phyloP scores from a whole-genome alignment of 805 yeast genomes.

The Schwanniomyces pseudopolymorphus region DNA sequence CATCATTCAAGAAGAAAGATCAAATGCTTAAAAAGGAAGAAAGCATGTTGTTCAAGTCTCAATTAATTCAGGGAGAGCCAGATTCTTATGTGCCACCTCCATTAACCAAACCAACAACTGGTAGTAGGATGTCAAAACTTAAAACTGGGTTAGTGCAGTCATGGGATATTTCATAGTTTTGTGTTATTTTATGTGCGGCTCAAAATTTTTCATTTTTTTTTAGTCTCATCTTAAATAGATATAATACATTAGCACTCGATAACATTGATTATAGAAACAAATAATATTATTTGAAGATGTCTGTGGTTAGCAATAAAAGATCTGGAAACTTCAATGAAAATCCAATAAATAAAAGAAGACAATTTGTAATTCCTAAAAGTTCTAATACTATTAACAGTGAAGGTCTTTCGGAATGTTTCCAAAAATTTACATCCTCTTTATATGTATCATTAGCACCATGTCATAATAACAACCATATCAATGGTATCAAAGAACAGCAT shows the following conservation, averaged over 20 bases:
- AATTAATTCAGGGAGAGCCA: conserved; percentile 2
- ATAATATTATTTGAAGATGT: conserved; percentile 1
- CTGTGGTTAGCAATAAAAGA: conserved; percentile 1
- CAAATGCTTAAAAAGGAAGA: conserved; percentile 40
- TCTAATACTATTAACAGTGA: conserved; percentile 38
- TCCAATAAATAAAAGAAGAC: conserved; percentile 15
- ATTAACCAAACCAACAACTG: background rate
- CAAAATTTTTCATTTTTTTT: conserved; percentile 7
- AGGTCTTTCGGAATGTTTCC: conserved; percentile 70
- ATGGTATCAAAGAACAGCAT: conserved; percentile 85
- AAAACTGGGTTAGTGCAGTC: conserved; percentile 16
- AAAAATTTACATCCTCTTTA: conserved; percentile 55
- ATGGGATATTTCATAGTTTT: background rate
- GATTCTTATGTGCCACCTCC: background rate
- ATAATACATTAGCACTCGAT: background rate
- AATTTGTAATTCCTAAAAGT: conserved; percentile 20
- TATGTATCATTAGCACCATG: conserved; percentile 89
- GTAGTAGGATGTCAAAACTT: conserved; percentile 17
- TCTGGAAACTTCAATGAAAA: background rate
- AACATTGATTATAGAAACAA: background rate
- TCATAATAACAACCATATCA: conserved; percentile 63
- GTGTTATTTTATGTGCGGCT: conserved; percentile 3
- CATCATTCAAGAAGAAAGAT: conserved; percentile 32
- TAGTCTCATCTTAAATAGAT: conserved; percentile 7
- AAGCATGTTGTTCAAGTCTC: conserved; percentile 29